Evolutionary conservation across 164 flowering plant genomes (phyloP).

Genomic region (Sextonia rubra): DNA sequence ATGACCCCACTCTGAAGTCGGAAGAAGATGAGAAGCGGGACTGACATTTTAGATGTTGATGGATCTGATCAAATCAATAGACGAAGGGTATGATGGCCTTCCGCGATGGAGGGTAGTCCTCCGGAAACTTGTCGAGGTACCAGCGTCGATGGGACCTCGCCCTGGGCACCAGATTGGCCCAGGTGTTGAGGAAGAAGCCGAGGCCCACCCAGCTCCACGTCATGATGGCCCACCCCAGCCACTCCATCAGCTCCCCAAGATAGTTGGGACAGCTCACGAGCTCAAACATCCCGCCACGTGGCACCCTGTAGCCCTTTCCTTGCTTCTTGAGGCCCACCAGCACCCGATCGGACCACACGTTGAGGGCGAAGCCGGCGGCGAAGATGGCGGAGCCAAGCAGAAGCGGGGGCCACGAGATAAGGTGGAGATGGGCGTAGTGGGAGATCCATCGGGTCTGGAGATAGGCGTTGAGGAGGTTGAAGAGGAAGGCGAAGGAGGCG

Average conservation of each 20-base stretch:
- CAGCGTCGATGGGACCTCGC: constrained; percentile 63
- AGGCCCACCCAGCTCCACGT: constrained; percentile 78
- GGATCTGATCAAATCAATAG: constrained; percentile 27
- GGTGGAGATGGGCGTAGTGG: constrained; percentile 45
- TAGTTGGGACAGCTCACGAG: constrained; percentile 83
- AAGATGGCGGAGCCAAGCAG: constrained; percentile 48
- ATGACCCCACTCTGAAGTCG: too few species aligned
- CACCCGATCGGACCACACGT: constrained; percentile 58
- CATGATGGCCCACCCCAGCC: constrained; percentile 92
- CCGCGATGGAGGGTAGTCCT: constrained; percentile 72
- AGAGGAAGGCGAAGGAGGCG: constrained; percentile 60
- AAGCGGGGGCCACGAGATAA: constrained; percentile 60
- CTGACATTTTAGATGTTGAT: too few species aligned
- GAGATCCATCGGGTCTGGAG: constrained; percentile 69
- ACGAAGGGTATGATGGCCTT: constrained; percentile 80
- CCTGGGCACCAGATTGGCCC: constrained; percentile 81
- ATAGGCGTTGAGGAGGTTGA: constrained; percentile 68
- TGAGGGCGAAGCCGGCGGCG: constrained; percentile 52
- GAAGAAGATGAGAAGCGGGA: too few species aligned
- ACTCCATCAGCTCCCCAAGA: constrained; percentile 84
- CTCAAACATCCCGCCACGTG: constrained; percentile 78
- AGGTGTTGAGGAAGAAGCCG: constrained; percentile 73
- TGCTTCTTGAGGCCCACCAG: constrained; percentile 50
- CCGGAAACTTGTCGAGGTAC: constrained; percentile 81
- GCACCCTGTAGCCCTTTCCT: constrained; percentile 73